These are phyloP conservation scores for Backusella tuberculispora DNA, from an alignment of 192 early-diverging fungal genomes.

Conservation along the genomic window DNA sequence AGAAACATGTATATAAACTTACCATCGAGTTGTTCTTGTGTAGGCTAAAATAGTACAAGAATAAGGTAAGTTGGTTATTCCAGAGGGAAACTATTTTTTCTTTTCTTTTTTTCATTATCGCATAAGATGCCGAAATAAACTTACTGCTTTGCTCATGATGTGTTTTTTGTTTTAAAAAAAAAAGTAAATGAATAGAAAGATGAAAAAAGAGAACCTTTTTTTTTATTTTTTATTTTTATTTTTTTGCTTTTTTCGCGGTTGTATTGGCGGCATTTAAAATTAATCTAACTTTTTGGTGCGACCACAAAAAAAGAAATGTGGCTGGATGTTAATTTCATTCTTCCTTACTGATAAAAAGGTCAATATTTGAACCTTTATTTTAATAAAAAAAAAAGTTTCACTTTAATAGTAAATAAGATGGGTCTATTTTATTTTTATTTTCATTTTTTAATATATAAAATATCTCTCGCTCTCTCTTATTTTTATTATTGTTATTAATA, in stretches of 20 bases:
- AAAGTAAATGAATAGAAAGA: slow-evolving; percentile 1
- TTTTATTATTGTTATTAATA: too few relatives aligned
- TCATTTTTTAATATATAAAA: too few relatives aligned
- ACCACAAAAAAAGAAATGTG: too few relatives aligned
- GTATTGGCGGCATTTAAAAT: slow-evolving; percentile 10
- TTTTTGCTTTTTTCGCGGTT: not conserved
- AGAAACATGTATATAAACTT: slow-evolving; percentile 10
- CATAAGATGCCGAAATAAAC: not conserved
- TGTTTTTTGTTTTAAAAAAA: slow-evolving; percentile 3
- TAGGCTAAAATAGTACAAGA: slow-evolving; percentile 24
- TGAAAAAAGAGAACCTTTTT: not conserved
- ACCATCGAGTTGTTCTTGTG: slow-evolving; percentile 48
- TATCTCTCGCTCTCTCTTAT: too few relatives aligned
- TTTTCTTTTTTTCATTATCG: not conserved
- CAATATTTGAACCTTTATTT: too few relatives aligned
- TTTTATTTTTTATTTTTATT: not conserved
- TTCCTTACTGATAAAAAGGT: too few relatives aligned
- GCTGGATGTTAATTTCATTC: too few relatives aligned
- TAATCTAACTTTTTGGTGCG: too few relatives aligned
- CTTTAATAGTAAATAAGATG: too few relatives aligned
- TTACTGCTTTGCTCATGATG: slow-evolving; percentile 40
- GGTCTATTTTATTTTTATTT: too few relatives aligned
- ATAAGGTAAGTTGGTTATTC: not conserved
- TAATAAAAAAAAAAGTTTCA: too few relatives aligned
- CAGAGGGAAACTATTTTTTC: too few relatives aligned